Conservation (phyloP, 495 filamentous ascomycete genomes). For the Choiromyces venosus region DNA sequence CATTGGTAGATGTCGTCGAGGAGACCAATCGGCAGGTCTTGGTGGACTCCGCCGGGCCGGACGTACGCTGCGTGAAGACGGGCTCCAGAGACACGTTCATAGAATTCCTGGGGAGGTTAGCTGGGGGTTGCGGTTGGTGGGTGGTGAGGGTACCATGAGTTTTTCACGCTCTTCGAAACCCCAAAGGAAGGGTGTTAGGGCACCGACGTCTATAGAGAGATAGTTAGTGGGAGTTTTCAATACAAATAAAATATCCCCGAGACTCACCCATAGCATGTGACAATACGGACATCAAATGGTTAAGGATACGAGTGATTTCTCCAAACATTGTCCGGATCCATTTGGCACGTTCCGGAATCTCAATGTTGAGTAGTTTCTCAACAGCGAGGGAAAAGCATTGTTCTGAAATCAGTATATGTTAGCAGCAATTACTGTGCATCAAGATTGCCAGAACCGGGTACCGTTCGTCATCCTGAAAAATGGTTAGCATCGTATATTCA, state of each 20-base stretch:
- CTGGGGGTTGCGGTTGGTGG: slow-evolving; percentile 16
- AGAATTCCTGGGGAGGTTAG: slow-evolving; percentile 75
- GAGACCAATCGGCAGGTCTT: slow-evolving; percentile 89
- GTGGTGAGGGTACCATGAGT: slow-evolving; percentile 68
- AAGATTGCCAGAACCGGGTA: not conserved
- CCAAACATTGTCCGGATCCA: slow-evolving; percentile 95
- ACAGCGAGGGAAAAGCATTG: slow-evolving; percentile 93
- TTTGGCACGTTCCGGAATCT: slow-evolving; percentile 92
- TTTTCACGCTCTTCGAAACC: slow-evolving; percentile 99
- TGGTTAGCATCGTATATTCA: not conserved
- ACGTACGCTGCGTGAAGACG: slow-evolving; percentile 98
- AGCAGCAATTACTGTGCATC: not conserved
- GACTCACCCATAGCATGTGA: slow-evolving; percentile 78
- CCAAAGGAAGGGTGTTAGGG: slow-evolving; percentile 97
- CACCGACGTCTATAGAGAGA: slow-evolving; percentile 67
- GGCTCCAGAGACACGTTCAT: slow-evolving; percentile 96
- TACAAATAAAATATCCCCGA: not conserved
- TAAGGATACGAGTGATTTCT: slow-evolving; percentile 90
- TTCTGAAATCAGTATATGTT: slow-evolving; percentile 74
- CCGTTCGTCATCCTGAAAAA: not conserved
- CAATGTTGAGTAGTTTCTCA: slow-evolving; percentile 96
- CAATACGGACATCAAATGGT: slow-evolving; percentile 96
- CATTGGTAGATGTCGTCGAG: slow-evolving; percentile 99
- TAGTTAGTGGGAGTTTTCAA: not conserved
- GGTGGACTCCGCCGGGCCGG: slow-evolving; percentile 90